Percentiles rank a stretch among this genome's conserved stretches.
Evolutionary conservation across 129 eudicot genomes (phyloP).

Genomic region (Kitagawia praeruptora): DNA sequence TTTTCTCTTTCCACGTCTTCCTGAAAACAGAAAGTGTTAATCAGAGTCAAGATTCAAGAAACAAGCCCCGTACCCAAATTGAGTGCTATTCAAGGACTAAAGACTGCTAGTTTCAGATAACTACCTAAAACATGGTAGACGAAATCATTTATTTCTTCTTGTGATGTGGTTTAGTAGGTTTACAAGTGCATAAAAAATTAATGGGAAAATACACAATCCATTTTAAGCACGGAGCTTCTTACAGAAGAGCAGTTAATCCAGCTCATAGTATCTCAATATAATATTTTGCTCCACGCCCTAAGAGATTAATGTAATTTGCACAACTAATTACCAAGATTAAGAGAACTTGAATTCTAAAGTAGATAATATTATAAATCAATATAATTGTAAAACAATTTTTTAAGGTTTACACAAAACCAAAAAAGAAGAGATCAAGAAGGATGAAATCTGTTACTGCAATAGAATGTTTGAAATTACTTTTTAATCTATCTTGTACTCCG

Average conservation of each 20-base stretch:
- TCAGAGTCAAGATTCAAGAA: not conserved
- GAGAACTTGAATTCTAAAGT: not conserved
- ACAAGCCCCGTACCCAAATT: not conserved
- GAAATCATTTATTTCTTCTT: not conserved
- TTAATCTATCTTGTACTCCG: not conserved
- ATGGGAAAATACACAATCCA: not conserved
- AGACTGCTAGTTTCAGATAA: not conserved
- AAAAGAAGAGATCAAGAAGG: not conserved
- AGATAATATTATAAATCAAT: no score
- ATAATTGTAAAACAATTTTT: not conserved
- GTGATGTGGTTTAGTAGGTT: not conserved
- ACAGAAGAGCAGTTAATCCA: not conserved
- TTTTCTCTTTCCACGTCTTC: constrained; percentile 73
- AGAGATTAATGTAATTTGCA: not conserved
- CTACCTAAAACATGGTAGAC: not conserved
- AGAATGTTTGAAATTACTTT: not conserved
- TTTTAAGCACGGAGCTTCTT: not conserved
- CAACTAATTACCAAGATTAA: not conserved
- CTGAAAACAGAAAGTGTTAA: constrained; percentile 21
- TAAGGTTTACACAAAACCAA: not conserved
- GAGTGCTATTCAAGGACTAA: not conserved
- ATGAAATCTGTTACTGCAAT: not conserved
- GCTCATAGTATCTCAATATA: not conserved
- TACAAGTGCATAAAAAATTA: not conserved
- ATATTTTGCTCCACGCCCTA: not conserved